Conservation (phyloP, 2,329 filamentous ascomycete genomes). For the Ceratocystis colombiana region DNA sequence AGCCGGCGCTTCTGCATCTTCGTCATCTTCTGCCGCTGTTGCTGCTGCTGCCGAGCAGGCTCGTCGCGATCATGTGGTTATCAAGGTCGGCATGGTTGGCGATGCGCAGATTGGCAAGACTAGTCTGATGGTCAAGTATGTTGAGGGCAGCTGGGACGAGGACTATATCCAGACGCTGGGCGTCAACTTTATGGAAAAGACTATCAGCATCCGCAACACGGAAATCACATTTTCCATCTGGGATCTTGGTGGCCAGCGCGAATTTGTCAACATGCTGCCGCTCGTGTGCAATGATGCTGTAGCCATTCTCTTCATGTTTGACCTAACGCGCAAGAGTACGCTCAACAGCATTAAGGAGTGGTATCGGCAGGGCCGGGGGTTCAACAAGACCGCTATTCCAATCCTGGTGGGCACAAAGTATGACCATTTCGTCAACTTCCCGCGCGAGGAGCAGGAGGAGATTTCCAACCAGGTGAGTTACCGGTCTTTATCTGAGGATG, state of each 20-base stretch:
- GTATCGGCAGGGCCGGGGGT: constrained; percentile 94
- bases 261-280: constrained; percentile 99
- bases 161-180: constrained; percentile 98
- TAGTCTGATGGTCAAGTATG: constrained; percentile 98
- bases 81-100: constrained; percentile 99
- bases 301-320: constrained; percentile 99
- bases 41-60: constrained; percentile 33
- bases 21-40: constrained; percentile 27
- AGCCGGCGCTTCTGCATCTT: neutral
- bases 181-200: constrained; percentile 99
- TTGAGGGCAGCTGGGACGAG: constrained; percentile 98
- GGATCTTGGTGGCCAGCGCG: constrained; percentile 94
- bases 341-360: constrained; percentile 99
- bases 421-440: constrained; percentile 98
- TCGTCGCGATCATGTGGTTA: constrained; percentile 69
- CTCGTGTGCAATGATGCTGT: constrained; percentile 99
- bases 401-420: constrained; percentile 97
- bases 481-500: no score
- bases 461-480: constrained; percentile 77
- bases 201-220: constrained; percentile 96
- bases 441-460: constrained; percentile 93
- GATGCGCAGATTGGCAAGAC: constrained; percentile 99
- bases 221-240: constrained; percentile 99
- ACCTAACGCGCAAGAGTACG: constrained; percentile 93
- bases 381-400: constrained; percentile 99